Percentiles rank a stretch among this genome's conserved stretches.
Conservation (phyloP, 192 early-diverging fungal species). For the Linnemannia elongata region DNA sequence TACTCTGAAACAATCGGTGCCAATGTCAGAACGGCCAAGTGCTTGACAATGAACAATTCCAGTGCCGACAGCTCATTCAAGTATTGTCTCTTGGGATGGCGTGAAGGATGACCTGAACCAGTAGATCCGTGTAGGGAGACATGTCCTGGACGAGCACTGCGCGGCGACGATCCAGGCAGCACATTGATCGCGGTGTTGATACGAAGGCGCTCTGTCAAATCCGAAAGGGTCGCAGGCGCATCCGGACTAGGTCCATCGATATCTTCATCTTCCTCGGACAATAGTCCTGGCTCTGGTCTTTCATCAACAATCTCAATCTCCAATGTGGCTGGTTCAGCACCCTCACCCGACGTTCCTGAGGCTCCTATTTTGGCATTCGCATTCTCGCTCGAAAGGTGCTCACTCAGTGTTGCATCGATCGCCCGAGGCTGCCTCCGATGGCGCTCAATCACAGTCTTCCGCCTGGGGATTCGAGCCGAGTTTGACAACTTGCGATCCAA, state of each 20-base stretch:
- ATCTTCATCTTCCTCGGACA: slow-evolving; percentile 21
- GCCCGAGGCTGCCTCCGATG: slow-evolving; percentile 32
- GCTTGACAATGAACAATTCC: slow-evolving; percentile 87
- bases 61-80: slow-evolving; percentile 80
- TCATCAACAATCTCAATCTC: slow-evolving; percentile 56
- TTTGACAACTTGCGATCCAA: slow-evolving; percentile 64
- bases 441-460: slow-evolving; percentile 67
- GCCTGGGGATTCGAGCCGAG: slow-evolving; percentile 63
- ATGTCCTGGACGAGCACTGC: slow-evolving; percentile 20
- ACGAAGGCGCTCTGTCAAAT: slow-evolving; percentile 48
- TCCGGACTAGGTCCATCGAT: slow-evolving; percentile 30
- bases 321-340: slow-evolving; percentile 31
- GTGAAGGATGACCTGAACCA: background rate
- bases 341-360: background rate
- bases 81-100: slow-evolving; percentile 58
- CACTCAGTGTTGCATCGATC: slow-evolving; percentile 2
- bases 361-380: background rate
- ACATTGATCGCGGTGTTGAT: slow-evolving; percentile 22
- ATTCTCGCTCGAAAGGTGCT: slow-evolving; percentile 12
- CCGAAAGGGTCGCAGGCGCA: slow-evolving; percentile 50
- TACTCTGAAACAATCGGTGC: slow-evolving; percentile 77
- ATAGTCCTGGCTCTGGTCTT: background rate
- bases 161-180: slow-evolving; percentile 9
- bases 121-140: slow-evolving; percentile 12
- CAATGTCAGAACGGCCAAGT: slow-evolving; percentile 84